phyloP scores from a whole-genome alignment of 108 stramenopile species.

The Pseudonitzschia multistriata region DNA sequence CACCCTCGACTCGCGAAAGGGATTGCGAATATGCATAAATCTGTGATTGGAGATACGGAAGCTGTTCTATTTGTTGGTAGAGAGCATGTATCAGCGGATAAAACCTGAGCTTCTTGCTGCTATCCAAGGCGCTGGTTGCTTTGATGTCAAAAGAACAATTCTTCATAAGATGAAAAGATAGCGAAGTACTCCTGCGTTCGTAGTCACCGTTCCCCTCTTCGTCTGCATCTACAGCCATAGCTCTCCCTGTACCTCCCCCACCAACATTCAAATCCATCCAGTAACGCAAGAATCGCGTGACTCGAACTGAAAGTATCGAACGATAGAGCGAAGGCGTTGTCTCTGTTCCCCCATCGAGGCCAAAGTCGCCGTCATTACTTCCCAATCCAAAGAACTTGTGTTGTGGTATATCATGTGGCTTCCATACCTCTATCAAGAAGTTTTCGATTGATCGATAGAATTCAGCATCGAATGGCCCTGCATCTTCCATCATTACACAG shows the following conservation, averaged over 20 bases:
- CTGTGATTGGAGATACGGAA: conserved; percentile 43
- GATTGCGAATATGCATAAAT: conserved; percentile 42
- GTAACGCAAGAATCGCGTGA: conserved; percentile 29
- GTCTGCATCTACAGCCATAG: background rate
- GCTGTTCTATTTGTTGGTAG: conserved; percentile 39
- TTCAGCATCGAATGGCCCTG: conserved; percentile 17
- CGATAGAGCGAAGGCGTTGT: conserved; percentile 20
- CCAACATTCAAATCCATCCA: conserved; percentile 42
- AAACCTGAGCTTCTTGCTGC: background rate
- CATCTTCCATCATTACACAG: conserved; percentile 30
- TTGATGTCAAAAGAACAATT: conserved; percentile 9
- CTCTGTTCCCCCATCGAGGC: background rate
- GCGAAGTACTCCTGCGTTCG: background rate
- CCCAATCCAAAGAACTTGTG: conserved; percentile 16
- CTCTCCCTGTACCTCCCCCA: conserved; percentile 5
- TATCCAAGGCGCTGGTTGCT: conserved; percentile 1
- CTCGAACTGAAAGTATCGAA: conserved; percentile 26
- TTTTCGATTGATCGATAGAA: conserved; percentile 26
- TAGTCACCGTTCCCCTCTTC: background rate
- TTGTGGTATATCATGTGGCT: conserved; percentile 17
- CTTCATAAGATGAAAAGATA: conserved; percentile 21
- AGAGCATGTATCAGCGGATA: conserved; percentile 37
- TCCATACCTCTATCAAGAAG: conserved; percentile 28
- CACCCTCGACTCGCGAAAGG: conserved; percentile 12
- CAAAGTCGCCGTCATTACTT: background rate